Conservation (phyloP, 108 stramenopile genomes). For the Cylindrotheca closterium region DNA sequence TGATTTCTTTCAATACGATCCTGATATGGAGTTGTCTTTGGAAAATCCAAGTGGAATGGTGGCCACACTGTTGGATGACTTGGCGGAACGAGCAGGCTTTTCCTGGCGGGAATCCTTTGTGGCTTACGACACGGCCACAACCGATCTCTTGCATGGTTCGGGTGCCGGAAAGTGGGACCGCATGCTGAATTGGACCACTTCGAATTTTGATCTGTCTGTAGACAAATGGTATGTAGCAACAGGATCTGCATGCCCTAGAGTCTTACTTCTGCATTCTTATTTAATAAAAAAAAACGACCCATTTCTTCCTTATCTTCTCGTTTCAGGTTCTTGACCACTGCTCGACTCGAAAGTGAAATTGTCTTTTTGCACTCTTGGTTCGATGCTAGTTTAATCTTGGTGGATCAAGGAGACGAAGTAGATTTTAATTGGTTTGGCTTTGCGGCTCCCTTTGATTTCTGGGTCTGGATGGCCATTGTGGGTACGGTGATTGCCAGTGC, state of each 20-base stretch:
- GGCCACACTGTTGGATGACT: background rate
- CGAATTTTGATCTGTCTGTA: background rate
- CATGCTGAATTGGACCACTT: background rate
- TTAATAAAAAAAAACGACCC: too few relatives aligned
- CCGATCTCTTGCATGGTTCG: background rate
- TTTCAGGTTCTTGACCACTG: background rate
- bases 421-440: background rate
- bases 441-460: background rate
- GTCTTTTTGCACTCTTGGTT: background rate
- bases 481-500: background rate
- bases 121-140: background rate
- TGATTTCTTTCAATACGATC: conserved; percentile 1
- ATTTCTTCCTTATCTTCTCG: too few relatives aligned
- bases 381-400: background rate
- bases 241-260: too few relatives aligned
- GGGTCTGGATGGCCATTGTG: background rate
- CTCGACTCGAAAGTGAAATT: background rate
- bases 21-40: background rate
- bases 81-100: background rate
- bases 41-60: background rate
- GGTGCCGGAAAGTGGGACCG: background rate
- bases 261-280: too few relatives aligned
- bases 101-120: background rate
- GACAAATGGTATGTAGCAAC: too few relatives aligned
- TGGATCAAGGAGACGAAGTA: background rate